Evolutionary conservation across 352 stramenopile genomes (phyloP), one percentile per base, ranked within the genome.

Genomic region (Phytophthora europaea): DNA sequence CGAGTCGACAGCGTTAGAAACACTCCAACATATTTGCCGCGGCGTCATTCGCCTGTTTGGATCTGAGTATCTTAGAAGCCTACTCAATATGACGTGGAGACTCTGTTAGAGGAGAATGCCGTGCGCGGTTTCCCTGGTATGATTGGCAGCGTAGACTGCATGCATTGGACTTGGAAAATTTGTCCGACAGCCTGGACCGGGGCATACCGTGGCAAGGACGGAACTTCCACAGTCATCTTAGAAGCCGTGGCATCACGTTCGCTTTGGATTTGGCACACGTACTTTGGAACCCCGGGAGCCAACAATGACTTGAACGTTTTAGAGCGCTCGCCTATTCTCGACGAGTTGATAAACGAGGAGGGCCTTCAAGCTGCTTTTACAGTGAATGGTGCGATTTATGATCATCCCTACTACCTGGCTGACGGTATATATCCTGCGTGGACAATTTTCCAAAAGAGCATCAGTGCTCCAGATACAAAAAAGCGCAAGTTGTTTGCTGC

Each of bases 61-160:
- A 12, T 47, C 53, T 5, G 47, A 61, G n/a, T 55, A 65, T 12
- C 36, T 65, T 7, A 55, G 54, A 12, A 40, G 16, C 47, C 55
- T 10, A 61, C 33, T 13, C 9, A 34, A 33, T 22, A 15, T 3
- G 31, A 47, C 34, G 36, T 65, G 9, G 10, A 56, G 31, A 31
- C 28, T 1, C 47, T 71, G 4, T 16, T 56, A 18, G 22, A 8
- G 1, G 58, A 56, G 36, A 48, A 61, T 15, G 36, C 3, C 0
- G 4, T 18, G 6, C 16, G 23, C 13, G 55, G 55, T 12, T 71
- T 65, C 10, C 22, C 51, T 16, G 64, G 55, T 6, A 71, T 71
- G 55, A n/a, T 65, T 4, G 55, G 54, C 15, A 71, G 64, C 22
- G 20, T 71, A 1, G 55, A 71, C 13, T 65, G 55, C 33, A 65